Conservation (phyloP, 164 flowering plant genomes). For the Vitis vinifera region DNA sequence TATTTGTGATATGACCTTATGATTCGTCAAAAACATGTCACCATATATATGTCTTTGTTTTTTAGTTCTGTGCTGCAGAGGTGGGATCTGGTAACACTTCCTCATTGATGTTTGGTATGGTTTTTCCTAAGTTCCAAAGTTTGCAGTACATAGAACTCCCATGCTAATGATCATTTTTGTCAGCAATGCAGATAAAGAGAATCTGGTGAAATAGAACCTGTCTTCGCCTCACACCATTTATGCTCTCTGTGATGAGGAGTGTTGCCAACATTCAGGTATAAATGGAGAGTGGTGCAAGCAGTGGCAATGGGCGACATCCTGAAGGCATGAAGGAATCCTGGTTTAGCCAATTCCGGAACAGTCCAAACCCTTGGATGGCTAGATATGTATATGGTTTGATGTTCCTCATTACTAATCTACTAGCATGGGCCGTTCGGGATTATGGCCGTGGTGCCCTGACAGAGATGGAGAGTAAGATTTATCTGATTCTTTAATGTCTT, state of each 20-base stretch:
- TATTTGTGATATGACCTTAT: too few relatives aligned
- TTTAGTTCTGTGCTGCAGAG: too few relatives aligned
- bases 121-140: too few relatives aligned
- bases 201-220: neutral
- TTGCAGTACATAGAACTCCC: neutral
- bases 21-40: too few relatives aligned
- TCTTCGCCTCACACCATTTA: constrained; percentile 1
- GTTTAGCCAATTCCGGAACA: constrained; percentile 54
- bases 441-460: constrained; percentile 50
- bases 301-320: constrained; percentile 21
- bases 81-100: too few relatives aligned
- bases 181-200: constrained; percentile 1
- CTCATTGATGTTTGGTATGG: too few relatives aligned
- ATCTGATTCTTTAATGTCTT: neutral
- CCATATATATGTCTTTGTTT: too few relatives aligned
- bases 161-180: neutral
- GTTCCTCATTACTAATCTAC: constrained; percentile 56
- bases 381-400: constrained; percentile 73
- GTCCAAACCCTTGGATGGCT: constrained; percentile 88
- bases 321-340: constrained; percentile 47
- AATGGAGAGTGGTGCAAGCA: constrained; percentile 31
- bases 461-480: constrained; percentile 63
- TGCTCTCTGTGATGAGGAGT: constrained; percentile 14
- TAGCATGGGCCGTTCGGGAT: constrained; percentile 86
- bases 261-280: constrained; percentile 7